Percentiles rank a stretch among this genome's conserved stretches.
Conservation (phyloP, 2,329 filamentous ascomycete species). For the Dothistroma septosporum region DNA sequence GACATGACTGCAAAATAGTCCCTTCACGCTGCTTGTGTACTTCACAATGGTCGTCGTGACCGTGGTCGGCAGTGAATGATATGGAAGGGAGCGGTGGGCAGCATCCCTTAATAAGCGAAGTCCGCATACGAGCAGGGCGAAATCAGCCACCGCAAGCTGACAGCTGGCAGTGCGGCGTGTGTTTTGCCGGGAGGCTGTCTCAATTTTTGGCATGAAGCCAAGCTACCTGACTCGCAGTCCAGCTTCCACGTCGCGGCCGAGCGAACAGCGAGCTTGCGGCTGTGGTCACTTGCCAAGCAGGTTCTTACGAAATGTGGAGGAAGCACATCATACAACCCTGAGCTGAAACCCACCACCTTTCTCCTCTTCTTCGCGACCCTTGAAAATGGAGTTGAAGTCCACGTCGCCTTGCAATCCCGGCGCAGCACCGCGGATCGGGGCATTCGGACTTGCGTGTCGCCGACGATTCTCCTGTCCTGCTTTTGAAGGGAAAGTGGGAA, state of each 20-base stretch:
- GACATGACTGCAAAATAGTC: too few relatives aligned
- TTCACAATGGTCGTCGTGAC: not conserved
- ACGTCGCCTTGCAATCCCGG: constrained; percentile 36
- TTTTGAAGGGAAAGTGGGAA: constrained; percentile 94
- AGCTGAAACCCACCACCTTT: constrained; percentile 46
- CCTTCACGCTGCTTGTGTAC: not conserved
- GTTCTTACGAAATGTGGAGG: not conserved
- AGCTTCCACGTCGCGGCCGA: too few relatives aligned
- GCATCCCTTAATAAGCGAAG: not conserved
- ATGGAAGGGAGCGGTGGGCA: not conserved
- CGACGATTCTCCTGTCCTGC: constrained; percentile 83
- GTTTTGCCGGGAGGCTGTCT: too few relatives aligned
- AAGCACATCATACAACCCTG: constrained; percentile 26
- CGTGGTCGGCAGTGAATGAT: not conserved
- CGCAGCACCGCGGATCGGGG: constrained; percentile 66
- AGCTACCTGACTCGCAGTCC: too few relatives aligned
- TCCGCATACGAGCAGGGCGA: too few relatives aligned
- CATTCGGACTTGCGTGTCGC: constrained; percentile 70
- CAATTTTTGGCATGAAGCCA: too few relatives aligned
- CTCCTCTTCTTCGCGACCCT: constrained; percentile 45
- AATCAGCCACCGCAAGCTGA: too few relatives aligned
- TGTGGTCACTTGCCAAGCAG: too few relatives aligned
- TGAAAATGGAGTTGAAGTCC: constrained; percentile 50
- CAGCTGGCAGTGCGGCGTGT: too few relatives aligned
- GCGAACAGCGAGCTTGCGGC: too few relatives aligned